Percentiles rank a stretch among this genome's conserved stretches.
Conservation (phyloP, 2,329 filamentous ascomycete genomes). For the Cadophora sp. region DNA sequence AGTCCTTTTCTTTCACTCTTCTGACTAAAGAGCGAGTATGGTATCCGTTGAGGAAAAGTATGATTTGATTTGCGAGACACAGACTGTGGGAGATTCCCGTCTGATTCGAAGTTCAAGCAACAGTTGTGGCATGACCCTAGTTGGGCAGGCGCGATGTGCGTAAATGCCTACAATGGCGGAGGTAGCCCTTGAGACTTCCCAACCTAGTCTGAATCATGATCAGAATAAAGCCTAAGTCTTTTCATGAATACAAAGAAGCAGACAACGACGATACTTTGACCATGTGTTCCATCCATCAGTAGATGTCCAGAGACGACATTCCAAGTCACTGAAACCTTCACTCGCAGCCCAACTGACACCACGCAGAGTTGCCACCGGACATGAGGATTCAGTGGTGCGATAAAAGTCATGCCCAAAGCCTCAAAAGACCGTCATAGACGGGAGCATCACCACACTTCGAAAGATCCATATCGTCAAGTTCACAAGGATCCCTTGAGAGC, state of each 20-base stretch:
- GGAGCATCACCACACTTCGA: constrained; percentile 3
- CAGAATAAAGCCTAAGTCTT: neutral
- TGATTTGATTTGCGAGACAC: neutral
- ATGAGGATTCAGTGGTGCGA: neutral
- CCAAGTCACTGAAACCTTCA: neutral
- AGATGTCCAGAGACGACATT: neutral
- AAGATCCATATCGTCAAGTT: neutral
- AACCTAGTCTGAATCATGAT: neutral
- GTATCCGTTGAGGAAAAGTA: neutral
- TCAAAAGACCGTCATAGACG: constrained; percentile 15
- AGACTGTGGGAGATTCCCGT: neutral
- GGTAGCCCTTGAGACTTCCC: neutral
- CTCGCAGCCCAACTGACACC: neutral
- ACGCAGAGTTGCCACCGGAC: constrained; percentile 5
- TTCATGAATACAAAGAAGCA: neutral
- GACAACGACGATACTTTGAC: neutral
- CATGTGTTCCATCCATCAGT: neutral
- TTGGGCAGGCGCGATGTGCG: neutral
- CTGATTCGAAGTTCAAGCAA: neutral
- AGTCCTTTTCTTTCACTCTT: neutral
- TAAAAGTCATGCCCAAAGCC: neutral
- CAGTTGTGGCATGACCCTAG: neutral
- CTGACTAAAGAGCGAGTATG: neutral
- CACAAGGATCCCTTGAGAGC: neutral
- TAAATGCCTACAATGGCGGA: neutral